Percentiles rank a stretch among this genome's conserved stretches.
phyloP scores from a whole-genome alignment of 2,329 filamentous ascomycete species.

The Clarireedia monteithiana region DNA sequence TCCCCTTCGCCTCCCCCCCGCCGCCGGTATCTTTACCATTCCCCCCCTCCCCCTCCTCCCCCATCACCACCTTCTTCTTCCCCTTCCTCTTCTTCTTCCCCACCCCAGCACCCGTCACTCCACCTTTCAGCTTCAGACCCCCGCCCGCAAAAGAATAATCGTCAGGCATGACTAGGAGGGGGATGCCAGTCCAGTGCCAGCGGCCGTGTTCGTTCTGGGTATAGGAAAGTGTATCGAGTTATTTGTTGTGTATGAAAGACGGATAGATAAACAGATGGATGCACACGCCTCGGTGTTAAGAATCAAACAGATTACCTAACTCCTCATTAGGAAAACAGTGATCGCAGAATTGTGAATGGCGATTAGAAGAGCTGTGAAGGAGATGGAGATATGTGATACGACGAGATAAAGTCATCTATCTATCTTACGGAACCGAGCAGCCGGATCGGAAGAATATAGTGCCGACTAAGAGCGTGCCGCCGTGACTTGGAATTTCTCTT shows the following conservation, averaged over 20 bases:
- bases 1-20: constrained; percentile 59
- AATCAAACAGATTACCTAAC: too few relatives aligned
- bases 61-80: constrained; percentile 27
- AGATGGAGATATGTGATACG: neutral
- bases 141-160: constrained; percentile 64
- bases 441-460: neutral
- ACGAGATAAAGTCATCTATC: neutral
- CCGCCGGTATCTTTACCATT: constrained; percentile 64
- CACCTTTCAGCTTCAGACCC: constrained; percentile 81
- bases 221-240: too few relatives aligned
- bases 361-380: too few relatives aligned
- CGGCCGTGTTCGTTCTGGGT: too few relatives aligned
- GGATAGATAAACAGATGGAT: too few relatives aligned
- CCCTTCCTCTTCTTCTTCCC: constrained; percentile 54
- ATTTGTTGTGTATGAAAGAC: too few relatives aligned
- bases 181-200: too few relatives aligned
- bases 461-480: neutral
- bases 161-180: constrained; percentile 52
- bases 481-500: too few relatives aligned
- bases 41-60: constrained; percentile 31
- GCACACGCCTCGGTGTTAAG: too few relatives aligned
- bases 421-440: neutral
- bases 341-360: too few relatives aligned
- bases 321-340: too few relatives aligned
- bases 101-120: constrained; percentile 52